Evolutionary conservation across 768 basidiomycete genomes (phyloP).

Genomic region (Tulasnella sp.): DNA sequence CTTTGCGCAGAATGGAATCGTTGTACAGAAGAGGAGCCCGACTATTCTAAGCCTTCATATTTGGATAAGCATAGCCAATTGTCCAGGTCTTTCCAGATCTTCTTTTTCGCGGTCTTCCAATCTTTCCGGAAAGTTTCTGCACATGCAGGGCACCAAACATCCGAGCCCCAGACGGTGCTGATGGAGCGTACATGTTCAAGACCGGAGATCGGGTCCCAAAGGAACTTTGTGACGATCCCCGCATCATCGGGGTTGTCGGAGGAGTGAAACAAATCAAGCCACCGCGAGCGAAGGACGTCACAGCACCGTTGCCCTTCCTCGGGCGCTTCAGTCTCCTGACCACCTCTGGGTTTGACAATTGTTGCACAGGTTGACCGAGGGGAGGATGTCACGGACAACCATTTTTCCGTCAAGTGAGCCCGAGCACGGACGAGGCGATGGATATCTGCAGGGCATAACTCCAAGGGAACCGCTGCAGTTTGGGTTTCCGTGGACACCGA

Average conservation of each 20-base stretch:
- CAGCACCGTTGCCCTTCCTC: background rate
- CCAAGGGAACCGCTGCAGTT: background rate
- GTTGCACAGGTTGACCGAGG: background rate
- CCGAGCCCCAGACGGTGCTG: background rate
- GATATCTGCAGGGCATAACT: background rate
- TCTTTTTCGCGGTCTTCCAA: background rate
- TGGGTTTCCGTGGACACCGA: background rate
- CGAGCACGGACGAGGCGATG: background rate
- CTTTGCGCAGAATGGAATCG: background rate
- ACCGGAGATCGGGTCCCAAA: background rate
- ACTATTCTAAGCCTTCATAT: background rate
- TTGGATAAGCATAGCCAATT: background rate
- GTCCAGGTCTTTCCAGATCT: background rate
- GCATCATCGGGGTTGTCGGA: background rate
- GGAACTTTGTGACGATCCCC: background rate
- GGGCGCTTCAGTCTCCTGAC: background rate
- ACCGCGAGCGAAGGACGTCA: background rate
- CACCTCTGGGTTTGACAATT: background rate
- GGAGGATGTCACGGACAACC: background rate
- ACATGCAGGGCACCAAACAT: background rate
- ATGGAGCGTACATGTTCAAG: background rate
- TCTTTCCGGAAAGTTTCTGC: background rate
- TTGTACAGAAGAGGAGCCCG: background rate
- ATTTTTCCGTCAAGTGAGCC: background rate
- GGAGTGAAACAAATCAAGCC: background rate